Conservation (phyloP, 345 rosid species). For the Citrus maxima region DNA sequence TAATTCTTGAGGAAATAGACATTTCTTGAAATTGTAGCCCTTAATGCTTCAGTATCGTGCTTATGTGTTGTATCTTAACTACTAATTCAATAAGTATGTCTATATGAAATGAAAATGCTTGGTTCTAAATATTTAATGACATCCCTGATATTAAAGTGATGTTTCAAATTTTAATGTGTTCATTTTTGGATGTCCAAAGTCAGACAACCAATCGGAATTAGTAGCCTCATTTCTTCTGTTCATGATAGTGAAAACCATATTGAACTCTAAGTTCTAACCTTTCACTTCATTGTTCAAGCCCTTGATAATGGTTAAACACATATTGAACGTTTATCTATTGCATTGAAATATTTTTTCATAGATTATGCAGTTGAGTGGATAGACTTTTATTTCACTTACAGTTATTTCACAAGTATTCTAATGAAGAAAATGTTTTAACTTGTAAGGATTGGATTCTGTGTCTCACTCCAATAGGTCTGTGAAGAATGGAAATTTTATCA, state of each 20-base stretch:
- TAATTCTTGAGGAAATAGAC: not conserved
- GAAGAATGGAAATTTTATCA: not conserved
- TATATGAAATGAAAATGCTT: not conserved
- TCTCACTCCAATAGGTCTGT: not conserved
- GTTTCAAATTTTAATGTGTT: not conserved
- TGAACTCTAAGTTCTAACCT: not conserved
- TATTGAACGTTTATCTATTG: not conserved
- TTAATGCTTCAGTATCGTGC: not conserved
- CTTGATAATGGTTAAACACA: not conserved
- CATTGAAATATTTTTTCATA: not conserved
- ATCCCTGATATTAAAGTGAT: not conserved
- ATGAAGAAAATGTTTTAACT: not conserved
- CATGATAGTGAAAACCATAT: not conserved
- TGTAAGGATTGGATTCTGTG: not conserved
- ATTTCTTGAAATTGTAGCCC: not conserved
- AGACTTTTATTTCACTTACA: not conserved
- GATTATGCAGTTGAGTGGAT: not conserved
- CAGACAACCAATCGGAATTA: not conserved
- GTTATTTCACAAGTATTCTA: not conserved
- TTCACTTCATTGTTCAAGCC: not conserved
- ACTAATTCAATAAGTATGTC: not conserved
- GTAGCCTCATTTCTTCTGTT: not conserved
- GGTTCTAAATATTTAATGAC: not conserved
- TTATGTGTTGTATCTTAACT: not conserved
- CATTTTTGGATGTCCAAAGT: not conserved